Evolutionary conservation across 139 green algal genomes (phyloP), one percentile per base, ranked within the genome.

Genomic region (Dunaliella primolecta): DNA sequence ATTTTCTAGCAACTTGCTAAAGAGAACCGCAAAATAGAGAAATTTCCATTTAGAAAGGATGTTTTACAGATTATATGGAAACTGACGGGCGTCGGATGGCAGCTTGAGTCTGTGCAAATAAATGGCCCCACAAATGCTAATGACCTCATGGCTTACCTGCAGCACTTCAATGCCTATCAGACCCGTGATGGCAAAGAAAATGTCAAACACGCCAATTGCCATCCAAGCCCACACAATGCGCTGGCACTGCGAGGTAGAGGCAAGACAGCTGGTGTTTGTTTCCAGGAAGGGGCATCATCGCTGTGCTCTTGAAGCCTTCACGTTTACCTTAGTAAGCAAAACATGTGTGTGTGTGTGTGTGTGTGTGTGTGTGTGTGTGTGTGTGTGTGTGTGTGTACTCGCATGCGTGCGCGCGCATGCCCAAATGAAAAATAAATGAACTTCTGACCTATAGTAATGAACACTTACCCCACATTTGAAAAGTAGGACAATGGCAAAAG

Each of bases 181-280:
- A 33, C 95, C 96, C 0, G 94, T 95, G 64, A 99, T 86, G 55
- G 97, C 87, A 86, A 98, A 98, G 89, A 99, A 98, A 56, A 99
- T 96, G 88, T 92, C 93, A 84, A 99, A 96, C 74, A 95, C 93
- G 0, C 95, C 92, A 87, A 99, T 98, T 1, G 89, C 95, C 95
- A 99, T 98, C 92, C 99, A 99, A 2, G 75, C 93, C 78, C 94
- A 98, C 20, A 99, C 98, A 37, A 94, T 33, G 23, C 89, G 90
- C 81, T 93, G 92, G 81, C 92, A 98, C 94, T 97, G 92, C 80
- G 31, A 32, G 1, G 27, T n/a, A 23, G 3, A 79, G 32, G 24
- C 15, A 2, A 35, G 56, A 27, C 56, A 56, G 81, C 32, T 70
- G 81, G 81, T 56, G 3, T 30, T n/a, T 57, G 30, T 37, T 29